These are phyloP conservation scores for Pluteus cervinus DNA, from an alignment of 768 basidiomycete genomes.

Conservation along the genomic window DNA sequence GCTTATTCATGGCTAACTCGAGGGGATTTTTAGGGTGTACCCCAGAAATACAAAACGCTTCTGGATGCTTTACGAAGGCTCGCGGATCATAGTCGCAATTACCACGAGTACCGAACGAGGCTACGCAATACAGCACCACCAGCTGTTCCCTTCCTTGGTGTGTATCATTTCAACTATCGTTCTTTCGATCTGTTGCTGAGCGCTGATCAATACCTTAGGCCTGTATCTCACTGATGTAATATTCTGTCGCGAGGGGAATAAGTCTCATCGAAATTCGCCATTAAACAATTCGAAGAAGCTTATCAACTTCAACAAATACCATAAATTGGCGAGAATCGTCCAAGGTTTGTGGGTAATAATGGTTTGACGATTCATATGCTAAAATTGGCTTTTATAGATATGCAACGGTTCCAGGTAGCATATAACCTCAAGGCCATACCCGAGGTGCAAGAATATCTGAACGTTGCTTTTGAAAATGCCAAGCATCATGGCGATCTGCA, in stretches of 20 bases:
- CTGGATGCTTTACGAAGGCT: constrained; percentile 78
- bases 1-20: not conserved
- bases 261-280: constrained; percentile 77
- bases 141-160: constrained; percentile 92
- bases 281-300: constrained; percentile 69
- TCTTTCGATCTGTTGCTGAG: not conserved
- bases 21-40: constrained; percentile 50
- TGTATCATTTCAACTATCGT: constrained; percentile 12
- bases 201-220: constrained; percentile 32
- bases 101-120: constrained; percentile 83
- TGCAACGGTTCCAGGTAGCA: constrained; percentile 86
- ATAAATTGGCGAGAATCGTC: constrained; percentile 81
- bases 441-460: constrained; percentile 81
- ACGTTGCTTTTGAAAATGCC: constrained; percentile 66
- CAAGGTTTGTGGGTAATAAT: constrained; percentile 43
- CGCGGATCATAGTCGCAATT: constrained; percentile 88
- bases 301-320: constrained; percentile 96
- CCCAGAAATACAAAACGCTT: constrained; percentile 77
- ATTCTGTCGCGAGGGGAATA: constrained; percentile 94
- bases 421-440: constrained; percentile 86
- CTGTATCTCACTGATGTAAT: constrained; percentile 89
- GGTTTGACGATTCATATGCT: not conserved
- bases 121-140: constrained; percentile 88
- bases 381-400: constrained; percentile 41
- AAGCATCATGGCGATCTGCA: constrained; percentile 77